These are phyloP conservation scores for Globisporangium megalacanthum DNA, from an alignment of 352 stramenopile genomes.

Conservation along the genomic window DNA sequence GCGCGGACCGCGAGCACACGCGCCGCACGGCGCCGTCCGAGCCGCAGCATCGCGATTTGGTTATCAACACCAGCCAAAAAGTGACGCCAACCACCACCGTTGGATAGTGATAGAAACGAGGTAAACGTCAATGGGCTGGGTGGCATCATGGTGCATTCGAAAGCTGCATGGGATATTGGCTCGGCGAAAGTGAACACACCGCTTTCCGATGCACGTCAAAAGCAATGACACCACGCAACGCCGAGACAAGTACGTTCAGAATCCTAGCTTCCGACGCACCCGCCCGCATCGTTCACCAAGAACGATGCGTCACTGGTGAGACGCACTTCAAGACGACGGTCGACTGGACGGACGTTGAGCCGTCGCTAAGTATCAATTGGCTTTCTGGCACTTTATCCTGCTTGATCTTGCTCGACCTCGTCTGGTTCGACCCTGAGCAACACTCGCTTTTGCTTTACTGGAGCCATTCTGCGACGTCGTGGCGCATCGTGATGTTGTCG, in stretches of 20 bases:
- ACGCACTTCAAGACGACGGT: slow-evolving; percentile 56
- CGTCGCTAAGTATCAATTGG: slow-evolving; percentile 55
- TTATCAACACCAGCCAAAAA: neutral
- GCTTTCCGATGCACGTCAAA: neutral
- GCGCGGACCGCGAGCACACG: slow-evolving; percentile 13
- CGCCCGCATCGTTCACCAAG: slow-evolving; percentile 55
- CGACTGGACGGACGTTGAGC: slow-evolving; percentile 54
- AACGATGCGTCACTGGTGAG: slow-evolving; percentile 39
- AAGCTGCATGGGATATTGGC: neutral
- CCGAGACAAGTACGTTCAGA: slow-evolving; percentile 47
- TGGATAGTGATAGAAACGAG: neutral
- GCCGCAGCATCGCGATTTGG: slow-evolving; percentile 10
- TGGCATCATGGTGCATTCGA: neutral
- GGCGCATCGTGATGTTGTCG: slow-evolving; percentile 17
- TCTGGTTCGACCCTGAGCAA: neutral
- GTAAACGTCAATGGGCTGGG: neutral
- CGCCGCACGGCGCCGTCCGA: slow-evolving; percentile 13
- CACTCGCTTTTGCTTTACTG: neutral
- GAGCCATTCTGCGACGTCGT: slow-evolving; percentile 44
- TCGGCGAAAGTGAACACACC: neutral
- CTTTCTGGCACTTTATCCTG: slow-evolving; percentile 27
- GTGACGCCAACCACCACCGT: too few species aligned
- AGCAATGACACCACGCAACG: slow-evolving; percentile 37
- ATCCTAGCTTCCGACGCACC: slow-evolving; percentile 44
- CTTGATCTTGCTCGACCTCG: neutral